Percentiles rank a stretch among this genome's conserved stretches.
These are phyloP conservation scores for Agrostemma githago DNA, from an alignment of 148 eudicot species.

Conservation along the genomic window DNA sequence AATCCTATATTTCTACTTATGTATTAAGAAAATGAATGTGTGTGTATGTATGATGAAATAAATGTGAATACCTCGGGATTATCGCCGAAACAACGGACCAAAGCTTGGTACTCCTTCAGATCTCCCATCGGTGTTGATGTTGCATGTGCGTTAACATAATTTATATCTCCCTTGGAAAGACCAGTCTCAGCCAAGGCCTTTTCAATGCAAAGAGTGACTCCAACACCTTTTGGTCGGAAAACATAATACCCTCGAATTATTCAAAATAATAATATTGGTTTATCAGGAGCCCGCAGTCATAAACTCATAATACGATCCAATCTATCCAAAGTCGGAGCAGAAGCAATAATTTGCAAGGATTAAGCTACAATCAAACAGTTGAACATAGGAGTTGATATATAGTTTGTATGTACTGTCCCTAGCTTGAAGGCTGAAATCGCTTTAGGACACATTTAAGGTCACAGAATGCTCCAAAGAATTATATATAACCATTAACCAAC, in stretches of 20 bases:
- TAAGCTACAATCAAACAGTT: too few relatives aligned
- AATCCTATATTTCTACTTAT: not conserved
- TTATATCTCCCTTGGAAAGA: constrained; percentile 79
- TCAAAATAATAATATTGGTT: not conserved
- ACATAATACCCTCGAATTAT: not conserved
- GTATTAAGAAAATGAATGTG: not conserved
- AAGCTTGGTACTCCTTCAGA: constrained; percentile 89
- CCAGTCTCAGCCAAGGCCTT: constrained; percentile 84
- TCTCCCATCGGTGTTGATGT: constrained; percentile 92
- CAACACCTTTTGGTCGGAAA: constrained; percentile 44
- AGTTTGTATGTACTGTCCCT: too few relatives aligned
- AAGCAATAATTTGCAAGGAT: too few relatives aligned
- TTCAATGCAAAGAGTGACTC: constrained; percentile 73
- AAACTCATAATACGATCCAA: too few relatives aligned
- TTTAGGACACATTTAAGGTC: not conserved
- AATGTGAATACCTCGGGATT: constrained; percentile 60
- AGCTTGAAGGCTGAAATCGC: not conserved
- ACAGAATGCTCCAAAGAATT: too few relatives aligned
- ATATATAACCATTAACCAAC: not conserved
- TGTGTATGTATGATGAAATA: not conserved
- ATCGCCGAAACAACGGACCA: constrained; percentile 72
- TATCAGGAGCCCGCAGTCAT: not conserved
- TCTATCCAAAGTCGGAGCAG: too few relatives aligned
- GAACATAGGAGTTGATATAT: too few relatives aligned
- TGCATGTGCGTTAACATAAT: constrained; percentile 95